Conservation (phyloP, 75 land plant species). For the Pinus tabuliformis region DNA sequence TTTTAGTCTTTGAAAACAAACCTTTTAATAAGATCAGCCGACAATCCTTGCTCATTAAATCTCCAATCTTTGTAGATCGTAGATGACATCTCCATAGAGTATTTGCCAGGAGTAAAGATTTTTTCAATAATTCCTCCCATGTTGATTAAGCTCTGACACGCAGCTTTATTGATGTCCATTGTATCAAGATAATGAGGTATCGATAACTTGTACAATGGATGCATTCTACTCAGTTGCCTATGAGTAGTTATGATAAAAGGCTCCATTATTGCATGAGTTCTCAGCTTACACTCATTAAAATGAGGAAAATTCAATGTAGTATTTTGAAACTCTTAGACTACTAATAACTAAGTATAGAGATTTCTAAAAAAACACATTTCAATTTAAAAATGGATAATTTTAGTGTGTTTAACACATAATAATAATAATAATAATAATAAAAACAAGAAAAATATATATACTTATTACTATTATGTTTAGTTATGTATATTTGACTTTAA, state of each 20-base stretch:
- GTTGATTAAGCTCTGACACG: conserved; percentile 42
- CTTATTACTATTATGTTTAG: too few species aligned
- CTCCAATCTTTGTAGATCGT: conserved; percentile 4
- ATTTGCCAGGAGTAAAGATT: conserved; percentile 7
- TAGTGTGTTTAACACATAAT: too few species aligned
- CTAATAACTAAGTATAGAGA: conserved; percentile 54
- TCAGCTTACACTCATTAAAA: conserved; percentile 28
- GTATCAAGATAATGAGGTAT: conserved; percentile 73
- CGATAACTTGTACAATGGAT: conserved; percentile 64
- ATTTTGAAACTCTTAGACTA: conserved; percentile 1
- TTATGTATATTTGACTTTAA: too few species aligned
- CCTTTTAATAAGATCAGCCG: too few species aligned
- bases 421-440: too few species aligned
- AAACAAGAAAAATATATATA: too few species aligned
- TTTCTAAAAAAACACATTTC: conserved; percentile 61
- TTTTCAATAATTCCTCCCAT: conserved; percentile 3
- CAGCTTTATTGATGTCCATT: conserved; percentile 70
- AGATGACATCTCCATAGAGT: conserved; percentile 6
- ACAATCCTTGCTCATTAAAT: conserved; percentile 1
- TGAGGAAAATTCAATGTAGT: neutral
- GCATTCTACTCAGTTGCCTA: conserved; percentile 64
- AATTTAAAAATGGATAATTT: conserved; percentile 6
- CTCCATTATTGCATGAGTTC: conserved; percentile 60
- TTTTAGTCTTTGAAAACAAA: too few species aligned
- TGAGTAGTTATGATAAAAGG: conserved; percentile 72